A percentile compares a stretch with the other conserved stretches of the same genome.
Conservation (phyloP, 768 basidiomycete genomes). For the Leccinum fibrillosum region DNA sequence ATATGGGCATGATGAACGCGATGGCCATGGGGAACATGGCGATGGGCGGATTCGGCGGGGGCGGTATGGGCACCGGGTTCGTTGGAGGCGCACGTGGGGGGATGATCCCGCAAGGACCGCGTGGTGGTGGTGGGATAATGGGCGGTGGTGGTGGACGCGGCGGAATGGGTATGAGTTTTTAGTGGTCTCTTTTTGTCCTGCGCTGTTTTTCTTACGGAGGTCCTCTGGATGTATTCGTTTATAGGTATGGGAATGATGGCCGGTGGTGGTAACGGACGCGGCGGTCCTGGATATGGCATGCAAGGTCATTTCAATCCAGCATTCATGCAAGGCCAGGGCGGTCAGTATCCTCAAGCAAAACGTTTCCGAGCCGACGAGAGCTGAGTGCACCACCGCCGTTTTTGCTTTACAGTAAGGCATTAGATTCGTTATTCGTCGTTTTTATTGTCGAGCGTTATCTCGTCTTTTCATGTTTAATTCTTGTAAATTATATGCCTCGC, state of each 20-base stretch:
- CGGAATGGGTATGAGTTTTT: slow-evolving; percentile 52
- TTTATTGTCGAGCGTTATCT: slow-evolving; percentile 8
- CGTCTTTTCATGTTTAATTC: slow-evolving; percentile 19
- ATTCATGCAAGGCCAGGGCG: slow-evolving; percentile 54
- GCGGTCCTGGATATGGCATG: slow-evolving; percentile 46
- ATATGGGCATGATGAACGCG: slow-evolving; percentile 38
- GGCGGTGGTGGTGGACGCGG: slow-evolving; percentile 36
- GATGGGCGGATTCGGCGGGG: slow-evolving; percentile 42
- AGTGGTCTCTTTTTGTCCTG: slow-evolving; percentile 18
- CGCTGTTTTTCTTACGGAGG: slow-evolving; percentile 32
- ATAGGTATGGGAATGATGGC: slow-evolving; percentile 55
- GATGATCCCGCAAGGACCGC: slow-evolving; percentile 49
- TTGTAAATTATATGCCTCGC: slow-evolving; percentile 16
- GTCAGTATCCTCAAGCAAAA: slow-evolving; percentile 46
- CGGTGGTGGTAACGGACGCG: slow-evolving; percentile 31
- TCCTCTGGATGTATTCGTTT: slow-evolving; percentile 28
- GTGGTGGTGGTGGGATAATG: slow-evolving; percentile 48
- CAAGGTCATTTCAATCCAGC: slow-evolving; percentile 75
- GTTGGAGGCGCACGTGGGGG: slow-evolving; percentile 44
- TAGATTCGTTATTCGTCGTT: not conserved
- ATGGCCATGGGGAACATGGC: slow-evolving; percentile 39
- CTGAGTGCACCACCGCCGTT: slow-evolving; percentile 10
- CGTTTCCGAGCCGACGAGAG: slow-evolving; percentile 51
- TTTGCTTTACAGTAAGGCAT: not conserved
- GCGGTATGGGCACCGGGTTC: slow-evolving; percentile 43